These are phyloP conservation scores for Triglochin maritima DNA, from an alignment of 106 monocot genomes.

Conservation along the genomic window DNA sequence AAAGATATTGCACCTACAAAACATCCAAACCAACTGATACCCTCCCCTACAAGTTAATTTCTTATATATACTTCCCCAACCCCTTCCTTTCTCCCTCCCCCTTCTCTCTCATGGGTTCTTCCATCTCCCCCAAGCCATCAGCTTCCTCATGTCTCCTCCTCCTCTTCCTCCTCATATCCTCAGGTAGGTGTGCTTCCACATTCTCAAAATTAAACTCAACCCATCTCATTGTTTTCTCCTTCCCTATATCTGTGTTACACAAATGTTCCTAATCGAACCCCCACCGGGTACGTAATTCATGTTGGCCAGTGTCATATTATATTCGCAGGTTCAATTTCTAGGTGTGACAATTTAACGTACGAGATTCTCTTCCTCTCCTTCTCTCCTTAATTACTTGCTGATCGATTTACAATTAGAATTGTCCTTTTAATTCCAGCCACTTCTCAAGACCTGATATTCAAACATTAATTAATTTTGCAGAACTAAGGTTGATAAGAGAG, in stretches of 20 bases:
- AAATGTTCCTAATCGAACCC: neutral
- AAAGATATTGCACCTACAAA: neutral
- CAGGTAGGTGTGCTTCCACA: slow-evolving; percentile 3
- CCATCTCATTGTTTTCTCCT: neutral
- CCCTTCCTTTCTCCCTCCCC: neutral
- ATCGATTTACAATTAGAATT: no score
- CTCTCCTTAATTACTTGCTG: no score
- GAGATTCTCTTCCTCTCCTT: no score
- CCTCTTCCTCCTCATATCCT: slow-evolving; percentile 5
- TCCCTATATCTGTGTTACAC: neutral
- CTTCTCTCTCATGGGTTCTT: slow-evolving; percentile 8
- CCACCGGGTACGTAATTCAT: no score
- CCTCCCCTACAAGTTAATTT: neutral
- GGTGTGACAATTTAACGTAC: no score
- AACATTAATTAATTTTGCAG: slow-evolving; percentile 2
- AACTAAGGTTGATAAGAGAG: slow-evolving; percentile 2
- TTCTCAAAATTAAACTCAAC: no score
- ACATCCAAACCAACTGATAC: neutral
- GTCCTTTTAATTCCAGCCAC: no score
- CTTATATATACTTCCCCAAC: neutral
- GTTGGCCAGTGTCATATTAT: neutral
- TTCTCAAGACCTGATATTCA: no score
- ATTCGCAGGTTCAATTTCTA: no score
- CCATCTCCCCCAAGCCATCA: slow-evolving; percentile 4
- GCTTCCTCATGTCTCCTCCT: neutral